Evolutionary conservation across 2,329 filamentous ascomycete genomes (phyloP), one percentile per base, ranked within the genome.

Genomic region (Alternaria incomplexa): DNA sequence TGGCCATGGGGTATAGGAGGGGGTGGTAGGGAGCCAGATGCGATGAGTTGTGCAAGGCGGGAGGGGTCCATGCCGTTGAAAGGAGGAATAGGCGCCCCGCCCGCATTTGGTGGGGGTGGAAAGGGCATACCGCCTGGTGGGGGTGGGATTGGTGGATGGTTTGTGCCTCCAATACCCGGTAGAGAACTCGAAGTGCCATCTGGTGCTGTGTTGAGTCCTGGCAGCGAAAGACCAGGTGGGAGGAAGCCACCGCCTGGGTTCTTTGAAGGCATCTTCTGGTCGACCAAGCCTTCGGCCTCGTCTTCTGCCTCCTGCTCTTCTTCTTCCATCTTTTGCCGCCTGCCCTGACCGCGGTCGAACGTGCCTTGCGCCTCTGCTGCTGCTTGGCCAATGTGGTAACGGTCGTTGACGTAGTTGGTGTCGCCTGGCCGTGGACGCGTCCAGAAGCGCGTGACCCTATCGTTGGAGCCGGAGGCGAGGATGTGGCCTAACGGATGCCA

Each of bases 401-500:
- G 89, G 81, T 99, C 96, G 74, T 94, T 93, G 81, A 93, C 87
- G 72, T 91, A 91, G 56, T 91, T 90, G n/a, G 86, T 87, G 70
- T 97, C 95, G 52, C 96, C 96, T 2, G 96, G 96, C 51, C 96
- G 86, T 15, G 93, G 89, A 45, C 96, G 90, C 4, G 94, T 93
- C 96, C 96, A 99, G 83, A 99, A 99, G 51, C 96, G 90, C 3
- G 96, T 98, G 65, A 97, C 94, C 44, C 96, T 91, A 79, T 99
- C 96, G 79, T 99, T 98, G 11, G 94, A 97, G 12, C 96, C 96
- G 2, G 95, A 97, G 1, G 94, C 94, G 8, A 99, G 87, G 66
- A 99, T 95, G 76, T 99, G 96, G 26, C 96, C 96, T 0, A 98
- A 86, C 1, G 96, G 96, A 77, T 99, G 96, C 94, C 96, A 99